Conservation (phyloP, 2,329 filamentous ascomycete genomes). For the Colletotrichum spinosum region DNA sequence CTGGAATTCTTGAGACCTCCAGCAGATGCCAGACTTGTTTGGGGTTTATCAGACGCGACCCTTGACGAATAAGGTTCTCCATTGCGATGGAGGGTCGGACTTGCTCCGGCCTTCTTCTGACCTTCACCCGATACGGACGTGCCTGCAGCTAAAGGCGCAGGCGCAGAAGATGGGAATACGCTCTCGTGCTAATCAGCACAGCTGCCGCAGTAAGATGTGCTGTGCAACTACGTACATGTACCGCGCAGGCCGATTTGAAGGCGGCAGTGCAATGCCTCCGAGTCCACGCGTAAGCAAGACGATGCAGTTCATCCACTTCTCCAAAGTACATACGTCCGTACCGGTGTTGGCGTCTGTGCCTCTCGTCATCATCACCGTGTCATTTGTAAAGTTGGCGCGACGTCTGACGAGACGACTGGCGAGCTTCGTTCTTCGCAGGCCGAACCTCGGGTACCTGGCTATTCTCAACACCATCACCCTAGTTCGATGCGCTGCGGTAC, state of each 20-base stretch:
- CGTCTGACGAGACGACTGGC: not conserved
- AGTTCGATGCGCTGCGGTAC: conserved; percentile 27
- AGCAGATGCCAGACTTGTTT: conserved; percentile 2
- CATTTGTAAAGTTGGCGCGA: conserved; percentile 6
- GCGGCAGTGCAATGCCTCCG: no score
- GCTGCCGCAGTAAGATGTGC: no score
- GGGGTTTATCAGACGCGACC: not conserved
- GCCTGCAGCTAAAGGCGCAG: no score
- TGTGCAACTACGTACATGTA: no score
- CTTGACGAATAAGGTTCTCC: conserved; percentile 6
- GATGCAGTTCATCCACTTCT: no score
- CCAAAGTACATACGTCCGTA: no score
- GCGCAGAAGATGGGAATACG: no score
- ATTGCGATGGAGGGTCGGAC: conserved; percentile 26
- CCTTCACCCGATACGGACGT: no score
- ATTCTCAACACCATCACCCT: conserved; percentile 10
- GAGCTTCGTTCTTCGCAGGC: conserved; percentile 5
- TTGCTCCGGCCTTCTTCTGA: not conserved
- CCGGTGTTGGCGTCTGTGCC: not conserved
- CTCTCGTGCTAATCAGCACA: no score
- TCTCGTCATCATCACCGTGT: not conserved
- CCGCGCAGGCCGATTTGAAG: no score
- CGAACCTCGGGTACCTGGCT: conserved; percentile 18
- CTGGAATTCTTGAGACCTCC: conserved; percentile 19
- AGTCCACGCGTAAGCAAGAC: no score